Conservation (phyloP, 164 flowering plant genomes). For the Vitis riparia region DNA sequence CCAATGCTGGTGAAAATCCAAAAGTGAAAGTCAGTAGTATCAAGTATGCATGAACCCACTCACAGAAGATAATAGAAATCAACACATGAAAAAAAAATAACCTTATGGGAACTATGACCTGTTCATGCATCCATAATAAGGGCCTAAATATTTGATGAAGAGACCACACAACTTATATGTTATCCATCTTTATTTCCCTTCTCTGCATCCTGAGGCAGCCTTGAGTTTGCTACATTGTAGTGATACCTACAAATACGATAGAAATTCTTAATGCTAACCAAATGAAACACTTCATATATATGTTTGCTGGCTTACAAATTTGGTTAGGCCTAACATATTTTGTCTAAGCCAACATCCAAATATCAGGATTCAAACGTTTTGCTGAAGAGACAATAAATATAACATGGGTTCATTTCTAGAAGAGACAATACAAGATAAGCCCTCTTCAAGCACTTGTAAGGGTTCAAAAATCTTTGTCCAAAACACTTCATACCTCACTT, state of each 20-base stretch:
- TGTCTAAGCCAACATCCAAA: background rate
- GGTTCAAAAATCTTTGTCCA: too few species aligned
- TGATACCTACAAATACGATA: slow-evolving; percentile 59
- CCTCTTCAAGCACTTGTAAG: too few species aligned
- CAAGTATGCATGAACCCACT: background rate
- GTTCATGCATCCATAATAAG: slow-evolving; percentile 95
- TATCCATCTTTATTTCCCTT: slow-evolving; percentile 91
- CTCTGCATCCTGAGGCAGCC: slow-evolving; percentile 78
- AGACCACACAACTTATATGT: slow-evolving; percentile 79
- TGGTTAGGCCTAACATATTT: background rate
- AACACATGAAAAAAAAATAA: slow-evolving; percentile 9
- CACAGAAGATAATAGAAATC: slow-evolving; percentile 12
- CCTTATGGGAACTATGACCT: slow-evolving; percentile 78
- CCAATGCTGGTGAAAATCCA: slow-evolving; percentile 5
- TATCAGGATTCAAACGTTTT: background rate
- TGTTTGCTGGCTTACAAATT: background rate
- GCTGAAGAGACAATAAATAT: background rate
- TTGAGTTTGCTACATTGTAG: slow-evolving; percentile 84
- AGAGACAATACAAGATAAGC: too few species aligned
- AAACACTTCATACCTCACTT: too few species aligned
- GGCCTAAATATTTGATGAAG: slow-evolving; percentile 81
- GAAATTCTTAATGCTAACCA: background rate
- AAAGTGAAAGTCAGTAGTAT: background rate
- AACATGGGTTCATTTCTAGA: too few species aligned
- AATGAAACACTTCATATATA: background rate